Conservation (phyloP, 1,284 basidiomycete species). For the Leccinum pachyderme region DNA sequence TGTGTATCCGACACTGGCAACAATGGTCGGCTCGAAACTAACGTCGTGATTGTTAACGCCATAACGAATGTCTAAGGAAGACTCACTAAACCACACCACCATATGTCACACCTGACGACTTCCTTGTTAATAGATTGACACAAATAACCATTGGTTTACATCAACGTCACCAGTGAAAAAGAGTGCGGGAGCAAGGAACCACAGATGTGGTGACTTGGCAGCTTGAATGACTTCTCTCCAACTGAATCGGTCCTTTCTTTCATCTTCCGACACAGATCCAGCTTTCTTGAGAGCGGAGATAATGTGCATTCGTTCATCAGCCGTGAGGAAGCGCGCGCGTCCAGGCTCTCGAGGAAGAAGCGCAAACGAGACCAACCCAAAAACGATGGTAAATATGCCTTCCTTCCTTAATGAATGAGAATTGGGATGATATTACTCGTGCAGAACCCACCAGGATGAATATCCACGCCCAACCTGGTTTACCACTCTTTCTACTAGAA, state of each 20-base stretch:
- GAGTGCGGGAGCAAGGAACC: conserved; percentile 19
- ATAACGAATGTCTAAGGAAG: not conserved
- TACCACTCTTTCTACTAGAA: no score
- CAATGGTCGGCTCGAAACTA: conserved; percentile 55
- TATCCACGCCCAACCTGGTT: no score
- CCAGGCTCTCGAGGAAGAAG: no score
- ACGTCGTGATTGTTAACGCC: conserved; percentile 1
- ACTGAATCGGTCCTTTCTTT: conserved; percentile 33
- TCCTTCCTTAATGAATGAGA: no score
- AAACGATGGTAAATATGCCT: no score
- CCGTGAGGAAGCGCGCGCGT: conserved; percentile 41
- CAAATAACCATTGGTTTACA: not conserved
- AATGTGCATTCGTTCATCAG: conserved; percentile 41
- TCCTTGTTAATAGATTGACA: conserved; percentile 1
- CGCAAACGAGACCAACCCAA: no score
- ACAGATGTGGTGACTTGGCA: conserved; percentile 38
- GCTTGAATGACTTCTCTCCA: conserved; percentile 39
- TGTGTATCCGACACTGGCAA: conserved; percentile 45
- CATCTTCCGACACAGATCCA: conserved; percentile 36
- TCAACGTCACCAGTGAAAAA: conserved; percentile 30
- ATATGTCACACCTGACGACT: conserved; percentile 37
- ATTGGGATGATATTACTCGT: no score
- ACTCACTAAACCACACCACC: conserved; percentile 38
- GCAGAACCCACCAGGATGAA: no score
- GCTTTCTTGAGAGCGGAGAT: conserved; percentile 29